Evolutionary conservation across 1,139 yeast genomes (phyloP).

Genomic region (Chernovozyma aurita): DNA sequence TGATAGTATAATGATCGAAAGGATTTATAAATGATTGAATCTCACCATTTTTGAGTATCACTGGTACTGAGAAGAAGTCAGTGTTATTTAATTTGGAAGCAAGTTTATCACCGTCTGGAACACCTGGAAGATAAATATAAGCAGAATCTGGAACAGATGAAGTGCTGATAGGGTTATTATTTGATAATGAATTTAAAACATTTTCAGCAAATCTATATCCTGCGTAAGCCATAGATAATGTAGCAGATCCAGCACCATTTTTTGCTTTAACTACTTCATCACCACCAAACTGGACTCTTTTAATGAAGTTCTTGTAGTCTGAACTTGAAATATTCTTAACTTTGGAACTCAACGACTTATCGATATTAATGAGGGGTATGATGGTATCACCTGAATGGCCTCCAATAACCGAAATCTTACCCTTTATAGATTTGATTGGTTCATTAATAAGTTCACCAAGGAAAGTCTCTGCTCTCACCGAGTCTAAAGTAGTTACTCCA

Average conservation of each 20-base stretch:
- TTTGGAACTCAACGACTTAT: slow-evolving; percentile 10
- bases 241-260: slow-evolving; percentile 98
- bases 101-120: slow-evolving; percentile 60
- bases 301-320: slow-evolving; percentile 62
- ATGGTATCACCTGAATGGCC: slow-evolving; percentile 99
- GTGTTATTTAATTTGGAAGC: slow-evolving; percentile 74
- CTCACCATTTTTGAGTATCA: slow-evolving; percentile 82
- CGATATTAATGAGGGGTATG: slow-evolving; percentile 59
- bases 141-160: slow-evolving; percentile 31
- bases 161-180: slow-evolving; percentile 59
- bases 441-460: slow-evolving; percentile 24
- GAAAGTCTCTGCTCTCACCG: slow-evolving; percentile 90
- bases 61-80: slow-evolving; percentile 91
- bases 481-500: slow-evolving; percentile 97
- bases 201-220: slow-evolving; percentile 93
- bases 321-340: slow-evolving; percentile 26
- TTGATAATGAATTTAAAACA: slow-evolving; percentile 59
- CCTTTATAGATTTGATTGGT: slow-evolving; percentile 25
- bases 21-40: slow-evolving; percentile 46
- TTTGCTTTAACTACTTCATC: slow-evolving; percentile 98
- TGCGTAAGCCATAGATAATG: slow-evolving; percentile 97
- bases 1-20: slow-evolving; percentile 48
- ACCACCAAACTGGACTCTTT: slow-evolving; percentile 98
- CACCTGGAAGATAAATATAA: slow-evolving; percentile 30
- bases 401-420: slow-evolving; percentile 78